These are phyloP conservation scores for Spathaspora boniae DNA, from an alignment of 805 yeast genomes.

Conservation along the genomic window DNA sequence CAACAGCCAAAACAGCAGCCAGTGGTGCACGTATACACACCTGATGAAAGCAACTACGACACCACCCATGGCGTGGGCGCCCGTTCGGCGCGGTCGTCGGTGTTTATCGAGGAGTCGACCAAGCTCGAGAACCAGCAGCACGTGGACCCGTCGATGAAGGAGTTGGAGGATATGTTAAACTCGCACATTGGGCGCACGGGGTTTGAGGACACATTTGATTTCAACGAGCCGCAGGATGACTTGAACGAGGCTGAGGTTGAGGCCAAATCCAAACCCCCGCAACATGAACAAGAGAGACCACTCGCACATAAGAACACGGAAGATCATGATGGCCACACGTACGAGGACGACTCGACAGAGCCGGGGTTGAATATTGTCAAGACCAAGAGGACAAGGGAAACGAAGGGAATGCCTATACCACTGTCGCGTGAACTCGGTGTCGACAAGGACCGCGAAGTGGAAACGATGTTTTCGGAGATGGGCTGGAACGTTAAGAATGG, in stretches of 20 bases:
- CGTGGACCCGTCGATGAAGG: conserved; percentile 30
- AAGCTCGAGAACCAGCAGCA: conserved; percentile 4
- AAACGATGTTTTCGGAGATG: conserved; percentile 72
- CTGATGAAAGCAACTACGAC: no score
- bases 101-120: conserved; percentile 9
- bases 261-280: no score
- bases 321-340: no score
- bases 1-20: conserved; percentile 1
- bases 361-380: conserved; percentile 15
- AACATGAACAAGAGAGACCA: no score
- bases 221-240: conserved; percentile 12
- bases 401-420: no score
- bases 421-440: no score
- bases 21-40: background rate
- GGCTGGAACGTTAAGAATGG: conserved; percentile 73
- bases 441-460: conserved; percentile 43
- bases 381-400: conserved; percentile 6
- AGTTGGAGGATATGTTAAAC: conserved; percentile 37
- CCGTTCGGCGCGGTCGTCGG: conserved; percentile 3
- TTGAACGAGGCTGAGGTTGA: background rate
- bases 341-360: conserved; percentile 8
- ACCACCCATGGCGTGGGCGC: conserved; percentile 12
- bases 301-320: no score
- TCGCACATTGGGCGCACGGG: conserved; percentile 20
- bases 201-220: conserved; percentile 5